Evolutionary conservation across 306 rosid species (phyloP).

Genomic region (Carpinus fangiana): DNA sequence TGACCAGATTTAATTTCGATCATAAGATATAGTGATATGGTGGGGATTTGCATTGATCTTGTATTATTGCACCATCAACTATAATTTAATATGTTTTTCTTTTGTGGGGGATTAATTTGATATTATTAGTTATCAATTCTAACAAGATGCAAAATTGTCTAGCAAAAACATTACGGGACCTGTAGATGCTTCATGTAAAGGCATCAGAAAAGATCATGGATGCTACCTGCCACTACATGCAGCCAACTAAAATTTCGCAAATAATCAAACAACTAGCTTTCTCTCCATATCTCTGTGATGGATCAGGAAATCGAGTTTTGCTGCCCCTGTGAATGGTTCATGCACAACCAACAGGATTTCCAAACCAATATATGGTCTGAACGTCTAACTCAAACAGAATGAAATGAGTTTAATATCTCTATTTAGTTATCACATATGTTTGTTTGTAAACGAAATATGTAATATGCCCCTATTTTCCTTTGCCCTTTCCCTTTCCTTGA

Average conservation of each 20-base stretch:
- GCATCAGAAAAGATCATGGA: too few species aligned
- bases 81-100: neutral
- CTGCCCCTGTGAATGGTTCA: neutral
- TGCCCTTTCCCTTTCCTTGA: conserved; percentile 88
- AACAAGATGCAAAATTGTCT: too few species aligned
- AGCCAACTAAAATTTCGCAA: neutral
- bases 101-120: neutral
- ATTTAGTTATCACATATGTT: neutral
- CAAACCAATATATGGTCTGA: neutral
- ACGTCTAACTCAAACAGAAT: neutral
- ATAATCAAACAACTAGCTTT: neutral
- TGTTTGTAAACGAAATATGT: conserved; percentile 9
- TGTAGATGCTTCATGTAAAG: too few species aligned
- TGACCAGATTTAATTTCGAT: too few species aligned
- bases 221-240: neutral
- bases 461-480: conserved; percentile 52
- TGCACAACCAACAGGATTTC: neutral
- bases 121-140: too few species aligned
- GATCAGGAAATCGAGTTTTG: neutral
- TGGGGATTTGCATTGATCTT: too few species aligned
- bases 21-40: too few species aligned
- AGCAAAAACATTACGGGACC: too few species aligned
- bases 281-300: neutral
- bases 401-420: neutral
- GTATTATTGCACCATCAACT: neutral